A percentile compares a stretch with the other conserved stretches of the same genome.
phyloP scores from a whole-genome alignment of 202 grass and related monocot genomes.

The Saccharum hybrid region DNA sequence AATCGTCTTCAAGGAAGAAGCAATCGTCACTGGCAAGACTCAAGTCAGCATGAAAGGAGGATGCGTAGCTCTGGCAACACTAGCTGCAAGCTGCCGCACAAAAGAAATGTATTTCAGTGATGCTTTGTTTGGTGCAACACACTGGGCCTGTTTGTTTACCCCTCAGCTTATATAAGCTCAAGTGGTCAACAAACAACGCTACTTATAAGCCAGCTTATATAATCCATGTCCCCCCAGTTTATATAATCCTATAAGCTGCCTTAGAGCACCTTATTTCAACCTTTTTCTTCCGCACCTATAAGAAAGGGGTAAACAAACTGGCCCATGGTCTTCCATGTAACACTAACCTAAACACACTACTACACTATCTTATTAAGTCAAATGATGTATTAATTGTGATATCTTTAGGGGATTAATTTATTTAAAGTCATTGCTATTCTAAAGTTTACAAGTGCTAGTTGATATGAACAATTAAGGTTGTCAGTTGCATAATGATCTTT shows the following conservation, averaged over 20 bases:
- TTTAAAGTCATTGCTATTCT: background rate
- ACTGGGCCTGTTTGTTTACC: background rate
- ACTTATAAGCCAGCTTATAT: background rate
- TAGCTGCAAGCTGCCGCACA: background rate
- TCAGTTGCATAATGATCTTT: constrained; percentile 15
- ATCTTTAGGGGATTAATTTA: constrained; percentile 28
- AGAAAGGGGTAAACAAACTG: background rate
- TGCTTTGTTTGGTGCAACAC: background rate
- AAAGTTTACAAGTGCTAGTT: background rate
- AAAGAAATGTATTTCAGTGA: background rate
- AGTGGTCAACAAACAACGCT: background rate
- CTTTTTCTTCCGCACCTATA: background rate
- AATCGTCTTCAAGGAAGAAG: background rate
- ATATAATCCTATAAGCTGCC: background rate
- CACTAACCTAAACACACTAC: background rate
- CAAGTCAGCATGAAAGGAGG: too few relatives aligned
- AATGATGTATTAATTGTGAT: constrained; percentile 8
- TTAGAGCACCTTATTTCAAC: background rate
- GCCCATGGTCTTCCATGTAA: background rate
- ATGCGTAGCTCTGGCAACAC: too few relatives aligned
- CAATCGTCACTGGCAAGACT: too few relatives aligned
- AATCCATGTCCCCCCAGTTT: background rate
- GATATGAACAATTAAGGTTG: constrained; percentile 5
- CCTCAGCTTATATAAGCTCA: background rate
- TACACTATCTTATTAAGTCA: background rate